A percentile compares a stretch with the other conserved stretches of the same genome.
phyloP scores from a whole-genome alignment of 768 basidiomycete species.

The Lentinus tigrinus region DNA sequence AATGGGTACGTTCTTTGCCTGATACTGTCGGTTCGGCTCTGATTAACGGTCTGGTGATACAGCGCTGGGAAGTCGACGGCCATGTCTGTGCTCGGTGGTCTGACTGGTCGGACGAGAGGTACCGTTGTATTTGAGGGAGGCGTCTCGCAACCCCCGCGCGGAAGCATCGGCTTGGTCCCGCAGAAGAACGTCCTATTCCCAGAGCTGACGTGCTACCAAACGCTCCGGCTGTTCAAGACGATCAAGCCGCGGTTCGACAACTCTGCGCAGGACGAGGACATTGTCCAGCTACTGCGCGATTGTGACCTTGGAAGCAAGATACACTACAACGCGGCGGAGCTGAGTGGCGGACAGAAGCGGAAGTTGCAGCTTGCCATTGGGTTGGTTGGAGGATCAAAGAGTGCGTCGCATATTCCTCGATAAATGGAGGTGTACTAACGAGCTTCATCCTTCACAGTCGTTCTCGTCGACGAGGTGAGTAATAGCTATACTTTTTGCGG shows the following conservation, averaged over 20 bases:
- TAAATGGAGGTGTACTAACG: neutral
- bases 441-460: conserved; percentile 9
- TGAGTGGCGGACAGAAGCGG: conserved; percentile 79
- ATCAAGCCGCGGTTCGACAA: conserved; percentile 35
- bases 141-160: conserved; percentile 51
- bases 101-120: conserved; percentile 58
- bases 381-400: conserved; percentile 70
- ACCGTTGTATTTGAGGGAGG: conserved; percentile 56
- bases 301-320: conserved; percentile 73
- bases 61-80: conserved; percentile 79
- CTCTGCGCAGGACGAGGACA: conserved; percentile 50
- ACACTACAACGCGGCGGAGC: conserved; percentile 56
- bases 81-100: conserved; percentile 62
- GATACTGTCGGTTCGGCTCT: neutral
- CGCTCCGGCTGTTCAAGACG: conserved; percentile 47
- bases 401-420: conserved; percentile 36
- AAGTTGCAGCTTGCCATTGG: conserved; percentile 82
- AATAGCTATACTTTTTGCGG: neutral
- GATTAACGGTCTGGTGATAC: neutral
- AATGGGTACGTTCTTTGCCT: conserved; percentile 48
- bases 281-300: conserved; percentile 63
- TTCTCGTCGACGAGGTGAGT: conserved; percentile 27
- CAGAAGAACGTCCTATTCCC: conserved; percentile 83
- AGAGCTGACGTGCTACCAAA: conserved; percentile 74
- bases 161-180: conserved; percentile 72